phyloP scores from a whole-genome alignment of 169 alveolate species.

The Cardiosporidium cionae region DNA sequence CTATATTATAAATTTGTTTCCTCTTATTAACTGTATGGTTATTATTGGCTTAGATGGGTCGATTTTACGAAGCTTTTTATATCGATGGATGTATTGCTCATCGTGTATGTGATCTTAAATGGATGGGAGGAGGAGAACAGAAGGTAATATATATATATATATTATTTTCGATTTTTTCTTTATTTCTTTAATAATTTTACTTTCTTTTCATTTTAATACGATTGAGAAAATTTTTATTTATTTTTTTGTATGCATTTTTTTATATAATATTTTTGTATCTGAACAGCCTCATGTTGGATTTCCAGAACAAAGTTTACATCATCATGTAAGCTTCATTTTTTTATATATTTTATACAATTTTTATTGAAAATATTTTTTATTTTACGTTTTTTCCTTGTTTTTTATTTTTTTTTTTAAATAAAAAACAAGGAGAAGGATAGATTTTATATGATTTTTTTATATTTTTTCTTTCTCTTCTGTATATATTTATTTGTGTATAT shows the following conservation, averaged over 20 bases:
- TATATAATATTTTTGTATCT: no score
- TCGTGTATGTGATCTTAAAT: conserved; percentile 83
- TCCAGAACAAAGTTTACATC: conserved; percentile 94
- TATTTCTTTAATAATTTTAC: not conserved
- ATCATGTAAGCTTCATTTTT: conserved; percentile 37
- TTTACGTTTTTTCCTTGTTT: not conserved
- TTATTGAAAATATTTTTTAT: no score
- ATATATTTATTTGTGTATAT: not conserved
- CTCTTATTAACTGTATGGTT: not conserved
- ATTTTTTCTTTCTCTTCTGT: not conserved
- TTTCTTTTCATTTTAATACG: no score
- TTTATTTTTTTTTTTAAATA: not conserved
- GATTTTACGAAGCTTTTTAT: conserved; percentile 81
- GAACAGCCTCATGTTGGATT: conserved; percentile 95
- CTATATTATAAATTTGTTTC: not conserved
- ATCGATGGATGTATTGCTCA: conserved; percentile 92
- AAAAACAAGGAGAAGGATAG: not conserved
- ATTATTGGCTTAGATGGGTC: conserved; percentile 59
- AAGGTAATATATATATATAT: not conserved
- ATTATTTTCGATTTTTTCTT: not conserved
- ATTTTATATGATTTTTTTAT: not conserved
- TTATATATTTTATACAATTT: no score
- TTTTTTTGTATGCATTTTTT: not conserved
- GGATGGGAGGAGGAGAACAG: conserved; percentile 87
- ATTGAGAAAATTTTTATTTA: no score